phyloP scores from a whole-genome alignment of 495 filamentous ascomycete species.

The Hypoxylon lenormandii region DNA sequence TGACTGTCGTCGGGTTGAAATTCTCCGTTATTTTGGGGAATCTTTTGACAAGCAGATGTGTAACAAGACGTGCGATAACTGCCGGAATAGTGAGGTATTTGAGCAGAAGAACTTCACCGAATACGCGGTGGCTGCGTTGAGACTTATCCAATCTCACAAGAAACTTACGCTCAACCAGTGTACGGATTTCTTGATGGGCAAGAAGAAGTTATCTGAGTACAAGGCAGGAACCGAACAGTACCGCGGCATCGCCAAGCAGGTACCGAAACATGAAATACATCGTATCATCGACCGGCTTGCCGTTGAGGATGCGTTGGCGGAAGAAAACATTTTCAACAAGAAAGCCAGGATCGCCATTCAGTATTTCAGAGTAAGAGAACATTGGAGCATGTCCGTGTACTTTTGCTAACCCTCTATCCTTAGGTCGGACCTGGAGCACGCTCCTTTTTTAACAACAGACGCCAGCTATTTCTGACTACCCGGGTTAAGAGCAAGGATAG shows the following conservation, averaged over 20 bases:
- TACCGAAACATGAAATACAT: constrained; percentile 62
- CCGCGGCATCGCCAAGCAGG: constrained; percentile 60
- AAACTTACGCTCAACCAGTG: constrained; percentile 67
- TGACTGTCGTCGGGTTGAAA: constrained; percentile 86
- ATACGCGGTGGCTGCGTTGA: constrained; percentile 75
- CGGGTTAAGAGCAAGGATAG: constrained; percentile 50
- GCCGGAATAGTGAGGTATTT: constrained; percentile 71
- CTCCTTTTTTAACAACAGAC: constrained; percentile 46
- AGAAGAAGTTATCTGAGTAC: constrained; percentile 56
- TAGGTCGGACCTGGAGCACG: constrained; percentile 57
- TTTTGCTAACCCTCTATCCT: constrained; percentile 54
- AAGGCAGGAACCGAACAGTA: constrained; percentile 46
- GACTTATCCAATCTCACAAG: constrained; percentile 69
- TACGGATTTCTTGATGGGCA: constrained; percentile 62
- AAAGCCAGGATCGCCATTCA: constrained; percentile 53
- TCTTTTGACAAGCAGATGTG: constrained; percentile 78
- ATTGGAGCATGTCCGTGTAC: constrained; percentile 61
- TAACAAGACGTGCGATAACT: constrained; percentile 84
- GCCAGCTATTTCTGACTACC: constrained; percentile 51
- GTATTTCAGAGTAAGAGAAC: constrained; percentile 58
- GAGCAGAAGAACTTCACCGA: constrained; percentile 78
- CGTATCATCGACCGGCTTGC: constrained; percentile 62
- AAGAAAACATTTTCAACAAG: constrained; percentile 59
- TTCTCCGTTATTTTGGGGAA: constrained; percentile 93
- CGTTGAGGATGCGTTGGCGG: constrained; percentile 57